A percentile compares a stretch with the other conserved stretches of the same genome.
Conservation (phyloP, 495 filamentous ascomycete species). For the Aspergillus nanangensis region DNA sequence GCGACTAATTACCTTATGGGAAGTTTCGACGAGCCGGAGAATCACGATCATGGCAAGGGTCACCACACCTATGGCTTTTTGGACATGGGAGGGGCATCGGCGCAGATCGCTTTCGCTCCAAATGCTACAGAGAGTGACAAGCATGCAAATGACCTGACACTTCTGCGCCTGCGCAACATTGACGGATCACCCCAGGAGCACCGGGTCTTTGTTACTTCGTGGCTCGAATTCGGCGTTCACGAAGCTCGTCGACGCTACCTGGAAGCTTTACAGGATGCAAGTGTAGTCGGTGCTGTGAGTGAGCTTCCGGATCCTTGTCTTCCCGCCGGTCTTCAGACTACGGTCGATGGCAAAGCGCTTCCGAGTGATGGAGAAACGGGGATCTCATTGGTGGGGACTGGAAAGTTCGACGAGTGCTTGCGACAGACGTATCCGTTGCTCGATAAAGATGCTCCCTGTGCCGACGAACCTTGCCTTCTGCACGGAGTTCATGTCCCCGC, state of each 20-base stretch:
- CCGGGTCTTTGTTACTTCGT: constrained; percentile 89
- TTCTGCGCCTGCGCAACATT: constrained; percentile 77
- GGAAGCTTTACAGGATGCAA: constrained; percentile 58
- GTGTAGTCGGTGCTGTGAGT: constrained; percentile 41
- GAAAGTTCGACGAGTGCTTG: constrained; percentile 81
- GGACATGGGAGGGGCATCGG: constrained; percentile 97
- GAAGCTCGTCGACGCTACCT: constrained; percentile 83
- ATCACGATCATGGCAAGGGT: constrained; percentile 73
- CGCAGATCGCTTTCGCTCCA: constrained; percentile 95
- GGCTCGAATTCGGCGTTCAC: constrained; percentile 94
- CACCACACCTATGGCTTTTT: constrained; percentile 97
- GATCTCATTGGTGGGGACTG: constrained; percentile 69
- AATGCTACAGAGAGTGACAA: constrained; percentile 87
- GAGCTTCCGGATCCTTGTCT: constrained; percentile 93
- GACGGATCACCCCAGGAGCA: constrained; percentile 75
- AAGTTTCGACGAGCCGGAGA: constrained; percentile 78
- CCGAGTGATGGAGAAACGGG: constrained; percentile 23
- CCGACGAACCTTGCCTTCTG: constrained; percentile 79
- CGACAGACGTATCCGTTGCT: constrained; percentile 77
- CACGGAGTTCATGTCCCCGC: constrained; percentile 88
- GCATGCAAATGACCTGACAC: constrained; percentile 83
- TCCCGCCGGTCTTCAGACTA: constrained; percentile 67
- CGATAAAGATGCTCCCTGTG: constrained; percentile 82
- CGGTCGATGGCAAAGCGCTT: constrained; percentile 52
- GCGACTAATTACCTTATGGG: constrained; percentile 95